phyloP scores from a whole-genome alignment of 2,329 filamentous ascomycete genomes.

The Pseudopyricularia cyperi region DNA sequence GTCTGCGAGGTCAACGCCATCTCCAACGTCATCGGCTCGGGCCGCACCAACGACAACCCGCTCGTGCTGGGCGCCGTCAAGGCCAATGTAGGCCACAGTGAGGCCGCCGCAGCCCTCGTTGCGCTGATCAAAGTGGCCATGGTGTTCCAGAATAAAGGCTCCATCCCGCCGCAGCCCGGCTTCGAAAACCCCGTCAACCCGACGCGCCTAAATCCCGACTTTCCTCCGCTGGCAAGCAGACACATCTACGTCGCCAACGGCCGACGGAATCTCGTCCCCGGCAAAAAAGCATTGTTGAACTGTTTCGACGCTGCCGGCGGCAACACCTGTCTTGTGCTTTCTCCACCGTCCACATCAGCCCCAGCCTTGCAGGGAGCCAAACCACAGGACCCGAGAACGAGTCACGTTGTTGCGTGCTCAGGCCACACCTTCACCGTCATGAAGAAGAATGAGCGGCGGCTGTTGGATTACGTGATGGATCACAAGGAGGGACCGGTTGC shows the following conservation, averaged over 20 bases:
- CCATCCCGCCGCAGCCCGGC: slow-evolving; percentile 36
- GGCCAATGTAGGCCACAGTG: slow-evolving; percentile 35
- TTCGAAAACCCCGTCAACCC: slow-evolving; percentile 29
- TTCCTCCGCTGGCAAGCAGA: neutral
- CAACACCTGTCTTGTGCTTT: slow-evolving; percentile 37
- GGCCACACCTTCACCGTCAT: slow-evolving; percentile 21
- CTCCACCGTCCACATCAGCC: slow-evolving; percentile 13
- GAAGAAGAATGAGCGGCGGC: neutral
- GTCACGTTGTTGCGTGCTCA: slow-evolving; percentile 30
- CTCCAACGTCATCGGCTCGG: slow-evolving; percentile 14
- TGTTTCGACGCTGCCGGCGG: slow-evolving; percentile 45
- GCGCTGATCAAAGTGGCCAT: slow-evolving; percentile 33
- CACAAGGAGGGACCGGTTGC: slow-evolving; percentile 20
- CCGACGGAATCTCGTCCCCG: slow-evolving; percentile 6
- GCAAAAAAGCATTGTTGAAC: slow-evolving; percentile 25
- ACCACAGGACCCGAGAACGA: slow-evolving; percentile 26
- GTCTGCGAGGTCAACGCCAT: slow-evolving; percentile 49
- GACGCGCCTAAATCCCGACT: slow-evolving; percentile 3
- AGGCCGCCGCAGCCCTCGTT: slow-evolving; percentile 26
- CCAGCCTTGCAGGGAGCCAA: neutral
- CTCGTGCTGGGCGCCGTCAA: slow-evolving; percentile 36
- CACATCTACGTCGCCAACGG: neutral
- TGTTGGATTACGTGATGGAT: neutral
- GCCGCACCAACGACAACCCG: slow-evolving; percentile 12
- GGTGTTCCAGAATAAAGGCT: slow-evolving; percentile 29